These are phyloP conservation scores for Populus euphratica DNA, from an alignment of 345 rosid genomes.

Conservation along the genomic window DNA sequence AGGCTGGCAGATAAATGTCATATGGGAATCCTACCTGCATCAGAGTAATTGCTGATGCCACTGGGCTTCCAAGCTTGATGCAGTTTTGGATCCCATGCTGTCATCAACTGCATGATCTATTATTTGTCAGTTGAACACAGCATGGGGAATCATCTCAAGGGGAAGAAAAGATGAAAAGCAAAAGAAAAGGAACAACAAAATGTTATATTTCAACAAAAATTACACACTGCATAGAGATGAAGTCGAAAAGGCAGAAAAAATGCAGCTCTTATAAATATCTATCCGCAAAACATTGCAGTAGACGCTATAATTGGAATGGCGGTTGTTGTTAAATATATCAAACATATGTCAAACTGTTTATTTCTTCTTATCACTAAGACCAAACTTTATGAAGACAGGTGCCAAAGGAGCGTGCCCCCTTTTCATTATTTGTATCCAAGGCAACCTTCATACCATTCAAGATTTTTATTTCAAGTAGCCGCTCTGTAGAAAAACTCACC, in stretches of 20 bases:
- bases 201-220: too few species aligned
- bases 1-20: neutral
- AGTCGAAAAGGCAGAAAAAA: neutral
- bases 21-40: constrained; percentile 45
- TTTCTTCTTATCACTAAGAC: too few species aligned
- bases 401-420: neutral
- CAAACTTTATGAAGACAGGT: too few species aligned
- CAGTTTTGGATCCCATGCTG: constrained; percentile 56
- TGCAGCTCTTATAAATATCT: neutral
- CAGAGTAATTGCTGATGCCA: constrained; percentile 36
- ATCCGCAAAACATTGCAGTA: neutral
- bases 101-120: constrained; percentile 53
- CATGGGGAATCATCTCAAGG: neutral
- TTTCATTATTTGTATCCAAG: neutral
- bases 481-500: too few species aligned
- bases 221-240: neutral
- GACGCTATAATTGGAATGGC: too few species aligned
- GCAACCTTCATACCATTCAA: too few species aligned
- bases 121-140: neutral
- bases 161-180: neutral
- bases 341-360: neutral
- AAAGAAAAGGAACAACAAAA: neutral
- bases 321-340: neutral
- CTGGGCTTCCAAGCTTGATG: constrained; percentile 71
- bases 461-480: too few species aligned